Base-by-base conservation (phyloP, 371 early-diverging fungal genomes). In the Mucor indicus region DNA sequence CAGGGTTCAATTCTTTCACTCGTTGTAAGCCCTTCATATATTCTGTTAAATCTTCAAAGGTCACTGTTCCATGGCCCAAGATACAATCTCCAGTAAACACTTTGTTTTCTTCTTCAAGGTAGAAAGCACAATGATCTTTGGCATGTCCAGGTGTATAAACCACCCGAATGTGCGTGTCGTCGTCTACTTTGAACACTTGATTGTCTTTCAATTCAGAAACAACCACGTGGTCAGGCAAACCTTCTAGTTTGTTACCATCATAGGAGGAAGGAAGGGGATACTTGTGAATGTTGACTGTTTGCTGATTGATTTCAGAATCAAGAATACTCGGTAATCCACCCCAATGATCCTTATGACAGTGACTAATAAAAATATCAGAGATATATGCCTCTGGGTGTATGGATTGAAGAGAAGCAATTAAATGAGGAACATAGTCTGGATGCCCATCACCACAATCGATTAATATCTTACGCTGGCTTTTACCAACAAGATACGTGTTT, bases 281-380 rank as follows among this genome's bases (percentile, higher is more conserved):
- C n/a, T 33, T 33, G n/a, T 33, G 35, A 4, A 33, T 33, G 4
- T 33, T 33, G 4, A 33, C n/a, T 11, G n/a, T 11, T 15, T 33
- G 35, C 5, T 33, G 35, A 31, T 54, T 43, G 15, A 39, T n/a
- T 21, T 37, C 44, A 25, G 56, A 64, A 10, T 63, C 38, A 10
- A 89, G 21, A 24, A 81, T 62, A 17, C 57, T 54, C 7, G 45
- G 36, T 5, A 83, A 50, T 1, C 94, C 93, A 20, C 84, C 86
- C 36, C 83, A 76, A 47, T 92, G 92, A 59, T 92, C 94, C 12
- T 47, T 56, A 55, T 92, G 92, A 61, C 83, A 81, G 60, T 92
- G 92, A 5, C 89, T 85, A 35, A 88, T 66, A n/a, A 91, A 42
- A 37, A 92, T 81, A 36, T 74, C 65, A 31, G 80, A 75, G 9